These are phyloP conservation scores for Amanita muscaria DNA, from an alignment of 768 basidiomycete species.

Conservation along the genomic window DNA sequence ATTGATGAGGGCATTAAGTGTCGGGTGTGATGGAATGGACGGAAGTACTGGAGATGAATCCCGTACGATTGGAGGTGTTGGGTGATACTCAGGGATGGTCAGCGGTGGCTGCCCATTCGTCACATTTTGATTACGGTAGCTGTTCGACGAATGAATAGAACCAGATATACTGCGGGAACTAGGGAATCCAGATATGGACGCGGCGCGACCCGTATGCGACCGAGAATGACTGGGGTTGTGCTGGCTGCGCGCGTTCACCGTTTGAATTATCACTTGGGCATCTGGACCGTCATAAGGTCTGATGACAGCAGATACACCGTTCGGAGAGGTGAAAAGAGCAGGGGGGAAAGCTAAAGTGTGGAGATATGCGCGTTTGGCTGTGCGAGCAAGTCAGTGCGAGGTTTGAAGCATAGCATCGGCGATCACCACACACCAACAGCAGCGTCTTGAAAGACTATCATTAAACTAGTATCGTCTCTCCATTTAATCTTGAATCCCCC, in stretches of 20 bases:
- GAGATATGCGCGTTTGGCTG: conserved; percentile 95
- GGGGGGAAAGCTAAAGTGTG: conserved; percentile 80
- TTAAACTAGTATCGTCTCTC: conserved; percentile 92
- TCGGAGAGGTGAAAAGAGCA: conserved; percentile 50
- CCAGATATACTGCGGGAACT: conserved; percentile 39
- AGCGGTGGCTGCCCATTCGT: conserved; percentile 23
- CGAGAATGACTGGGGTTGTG: conserved; percentile 55
- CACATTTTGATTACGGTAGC: conserved; percentile 27
- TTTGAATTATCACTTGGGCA: conserved; percentile 78
- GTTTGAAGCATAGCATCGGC: conserved; percentile 2
- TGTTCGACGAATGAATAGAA: conserved; percentile 17
- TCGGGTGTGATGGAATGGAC: conserved; percentile 72
- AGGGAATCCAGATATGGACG: conserved; percentile 57
- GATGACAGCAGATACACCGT: conserved; percentile 52
- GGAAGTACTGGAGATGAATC: conserved; percentile 82
- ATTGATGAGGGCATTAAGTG: conserved; percentile 76
- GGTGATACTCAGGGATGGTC: conserved; percentile 44
- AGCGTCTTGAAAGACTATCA: conserved; percentile 92
- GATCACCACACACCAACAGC: conserved; percentile 60
- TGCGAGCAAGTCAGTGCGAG: conserved; percentile 6
- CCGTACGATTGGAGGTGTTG: conserved; percentile 32
- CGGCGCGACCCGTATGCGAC: conserved; percentile 62
- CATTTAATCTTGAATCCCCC: conserved; percentile 99
- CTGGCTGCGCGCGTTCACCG: conserved; percentile 66
- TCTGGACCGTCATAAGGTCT: conserved; percentile 93